Evolutionary conservation across 148 eudicot genomes (phyloP).

Genomic region (Simmondsia chinensis): DNA sequence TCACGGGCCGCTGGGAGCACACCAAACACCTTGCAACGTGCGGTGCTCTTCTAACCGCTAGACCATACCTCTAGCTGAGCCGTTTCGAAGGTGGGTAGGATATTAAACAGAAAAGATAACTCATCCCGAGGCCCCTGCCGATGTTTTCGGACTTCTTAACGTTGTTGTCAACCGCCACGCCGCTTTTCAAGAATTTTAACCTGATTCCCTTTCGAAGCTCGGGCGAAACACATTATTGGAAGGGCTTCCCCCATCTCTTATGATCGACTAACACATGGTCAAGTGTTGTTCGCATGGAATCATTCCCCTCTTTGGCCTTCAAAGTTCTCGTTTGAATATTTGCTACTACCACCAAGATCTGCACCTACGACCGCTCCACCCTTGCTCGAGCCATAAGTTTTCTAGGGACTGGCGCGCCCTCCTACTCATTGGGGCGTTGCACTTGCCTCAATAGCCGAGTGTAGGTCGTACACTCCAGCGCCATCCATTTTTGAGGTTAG

Average conservation of each 20-base stretch:
- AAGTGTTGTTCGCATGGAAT: constrained; percentile 7
- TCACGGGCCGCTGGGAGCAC: constrained; percentile 2
- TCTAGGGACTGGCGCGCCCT: too few species aligned
- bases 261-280: not conserved
- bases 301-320: constrained; percentile 8
- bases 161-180: not conserved
- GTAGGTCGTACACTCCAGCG: too few species aligned
- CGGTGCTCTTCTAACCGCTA: too few species aligned
- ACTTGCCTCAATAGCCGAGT: too few species aligned
- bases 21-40: too few species aligned
- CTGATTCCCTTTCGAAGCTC: too few species aligned
- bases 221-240: too few species aligned
- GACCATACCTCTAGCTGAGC: not conserved
- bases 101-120: not conserved
- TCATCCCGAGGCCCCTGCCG: not conserved
- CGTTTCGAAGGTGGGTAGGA: not conserved
- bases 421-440: too few species aligned
- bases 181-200: not conserved
- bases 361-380: not conserved
- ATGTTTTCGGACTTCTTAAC: not conserved
- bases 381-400: too few species aligned
- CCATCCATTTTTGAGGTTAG: too few species aligned
- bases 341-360: constrained; percentile 4
- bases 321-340: constrained; percentile 11
- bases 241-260: too few species aligned